A percentile compares a stretch with the other conserved stretches of the same genome.
Conservation (phyloP, 139 green algal species). For the Yamagishiella unicocca region DNA sequence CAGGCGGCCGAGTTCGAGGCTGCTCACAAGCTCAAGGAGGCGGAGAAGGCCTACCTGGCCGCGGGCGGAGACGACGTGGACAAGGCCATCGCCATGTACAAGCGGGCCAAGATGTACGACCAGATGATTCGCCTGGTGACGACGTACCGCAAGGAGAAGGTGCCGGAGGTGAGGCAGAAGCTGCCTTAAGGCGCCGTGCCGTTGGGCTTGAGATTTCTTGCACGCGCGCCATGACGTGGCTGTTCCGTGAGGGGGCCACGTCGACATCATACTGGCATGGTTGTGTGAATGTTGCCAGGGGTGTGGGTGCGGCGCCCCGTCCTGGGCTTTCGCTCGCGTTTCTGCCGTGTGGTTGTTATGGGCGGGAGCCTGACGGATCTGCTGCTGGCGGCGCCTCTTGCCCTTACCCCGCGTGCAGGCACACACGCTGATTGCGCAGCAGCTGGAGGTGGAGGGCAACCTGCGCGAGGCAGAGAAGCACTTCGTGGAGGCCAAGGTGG, state of each 20-base stretch:
- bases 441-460: conserved; percentile 76
- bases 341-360: too few species aligned
- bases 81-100: conserved; percentile 88
- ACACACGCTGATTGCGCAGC: conserved; percentile 67
- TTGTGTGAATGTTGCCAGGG: too few species aligned
- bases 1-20: conserved; percentile 78
- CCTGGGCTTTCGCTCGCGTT: too few species aligned
- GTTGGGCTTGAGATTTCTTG: too few species aligned
- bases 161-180: conserved; percentile 62
- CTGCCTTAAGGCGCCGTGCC: too few species aligned
- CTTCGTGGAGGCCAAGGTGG: conserved; percentile 77
- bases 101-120: conserved; percentile 77
- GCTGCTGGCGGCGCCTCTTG: too few species aligned
- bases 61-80: conserved; percentile 70
- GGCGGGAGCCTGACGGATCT: too few species aligned
- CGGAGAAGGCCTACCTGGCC: conserved; percentile 82
- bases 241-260: too few species aligned
- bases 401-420: conserved; percentile 40
- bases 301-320: too few species aligned
- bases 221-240: too few species aligned
- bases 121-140: conserved; percentile 83
- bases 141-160: conserved; percentile 71
- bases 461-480: conserved; percentile 84
- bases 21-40: conserved; percentile 71
- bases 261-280: too few species aligned